Base-by-base conservation (phyloP, 2,329 filamentous ascomycete species). In the Fusarium cicatricum region DNA sequence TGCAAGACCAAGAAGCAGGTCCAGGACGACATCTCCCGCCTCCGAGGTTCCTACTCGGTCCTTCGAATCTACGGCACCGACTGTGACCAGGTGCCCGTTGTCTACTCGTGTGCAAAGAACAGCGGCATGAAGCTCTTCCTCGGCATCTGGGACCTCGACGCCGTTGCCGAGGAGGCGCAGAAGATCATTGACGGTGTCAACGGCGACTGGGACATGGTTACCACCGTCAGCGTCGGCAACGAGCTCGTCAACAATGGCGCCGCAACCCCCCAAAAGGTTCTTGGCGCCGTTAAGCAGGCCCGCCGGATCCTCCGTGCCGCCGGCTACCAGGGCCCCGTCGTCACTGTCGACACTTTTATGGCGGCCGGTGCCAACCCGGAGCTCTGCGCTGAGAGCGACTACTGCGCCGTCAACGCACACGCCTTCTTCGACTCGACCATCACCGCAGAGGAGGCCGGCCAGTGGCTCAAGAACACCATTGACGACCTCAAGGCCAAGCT, bases 61-160 rank as follows among this genome's bases (percentile, higher is more conserved):
- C 78, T 96, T 49, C 90, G 92, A 44, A 83, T 90, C 69, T 96
- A 96, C 70, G 92, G 91, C 46, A 85, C 86, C 52, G 90, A 92
- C 73, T 96, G 92, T 73, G 78, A 91, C 68, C 89, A 93, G 72
- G 82, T 91, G 33, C 72, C 80, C 3, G 84, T 80, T 12, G 84
- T 90, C 15, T 77, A 89, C 28, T 74, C 80, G 11, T 87, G 88
- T 9, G 89, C 87, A 32, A 85, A 85, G 66, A 74, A 80, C n/a
- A 81, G 85, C 66, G 82, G 82, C 41, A 82, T 91, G 71, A 88
- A 87, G 72, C 76, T 96, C 28, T 90, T 96, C 74, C 82, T 89
- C 11, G 92, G 91, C 48, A 81, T 95, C 55, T 94, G 84, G 74
- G 79, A 90, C 61, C 81, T 91, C 53, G 74, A 76, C 36, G 72